Conservation (phyloP, 2,329 filamentous ascomycete species). For the Trichoderma asperellum region DNA sequence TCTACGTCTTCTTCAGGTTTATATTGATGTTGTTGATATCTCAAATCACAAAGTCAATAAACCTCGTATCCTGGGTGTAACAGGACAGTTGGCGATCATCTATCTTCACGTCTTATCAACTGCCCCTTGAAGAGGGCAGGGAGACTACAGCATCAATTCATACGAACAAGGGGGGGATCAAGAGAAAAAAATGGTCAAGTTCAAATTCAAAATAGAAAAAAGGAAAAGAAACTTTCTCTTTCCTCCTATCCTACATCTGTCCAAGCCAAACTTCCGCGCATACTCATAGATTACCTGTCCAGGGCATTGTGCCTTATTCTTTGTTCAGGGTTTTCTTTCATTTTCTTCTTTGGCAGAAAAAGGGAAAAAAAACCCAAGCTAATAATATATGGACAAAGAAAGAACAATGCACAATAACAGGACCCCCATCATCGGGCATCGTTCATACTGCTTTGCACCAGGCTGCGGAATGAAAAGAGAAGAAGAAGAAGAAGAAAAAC, state of each 20-base stretch:
- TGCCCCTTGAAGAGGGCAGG: not conserved
- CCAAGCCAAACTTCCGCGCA: constrained; percentile 22
- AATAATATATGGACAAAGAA: not conserved
- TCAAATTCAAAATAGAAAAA: constrained; percentile 5
- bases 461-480: constrained; percentile 18
- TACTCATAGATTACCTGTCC: constrained; percentile 22
- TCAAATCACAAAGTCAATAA: not conserved
- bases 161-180: not conserved
- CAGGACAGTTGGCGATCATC: not conserved
- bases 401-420: not conserved
- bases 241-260: constrained; percentile 29
- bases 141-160: not conserved
- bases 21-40: not conserved
- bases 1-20: not conserved
- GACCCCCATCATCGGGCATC: constrained; percentile 22
- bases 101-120: not conserved
- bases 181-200: not conserved
- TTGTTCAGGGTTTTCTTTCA: not conserved
- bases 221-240: not conserved
- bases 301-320: not conserved
- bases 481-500: not conserved
- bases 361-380: not conserved
- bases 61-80: not conserved
- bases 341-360: not conserved
- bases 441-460: constrained; percentile 24